Conservation (phyloP, 345 rosid genomes). For the Dovyalis caffra region DNA sequence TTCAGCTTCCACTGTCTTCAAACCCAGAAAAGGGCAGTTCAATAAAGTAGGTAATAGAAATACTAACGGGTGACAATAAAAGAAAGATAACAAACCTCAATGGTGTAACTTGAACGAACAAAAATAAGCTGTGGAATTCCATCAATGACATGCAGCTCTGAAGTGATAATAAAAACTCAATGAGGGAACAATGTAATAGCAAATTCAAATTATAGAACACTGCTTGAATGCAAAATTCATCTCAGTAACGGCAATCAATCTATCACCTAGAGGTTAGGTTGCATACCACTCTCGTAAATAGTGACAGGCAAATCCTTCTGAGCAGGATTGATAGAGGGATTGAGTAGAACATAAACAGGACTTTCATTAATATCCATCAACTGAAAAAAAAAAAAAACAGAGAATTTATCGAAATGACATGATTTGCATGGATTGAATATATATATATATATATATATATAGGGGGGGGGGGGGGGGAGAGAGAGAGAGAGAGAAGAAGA, state of each 20-base stretch:
- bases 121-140: constrained; percentile 94
- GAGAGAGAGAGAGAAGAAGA: too few species aligned
- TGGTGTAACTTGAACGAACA: constrained; percentile 83
- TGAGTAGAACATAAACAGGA: constrained; percentile 86
- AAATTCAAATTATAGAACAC: neutral
- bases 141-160: constrained; percentile 94
- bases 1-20: constrained; percentile 92
- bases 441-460: too few species aligned
- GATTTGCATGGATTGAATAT: too few species aligned
- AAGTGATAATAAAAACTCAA: neutral
- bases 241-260: neutral
- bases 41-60: constrained; percentile 1
- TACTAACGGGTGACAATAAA: constrained; percentile 3
- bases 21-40: constrained; percentile 6
- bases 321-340: constrained; percentile 78
- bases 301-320: constrained; percentile 95
- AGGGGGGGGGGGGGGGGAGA: too few species aligned
- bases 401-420: too few species aligned
- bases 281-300: constrained; percentile 83
- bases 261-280: neutral
- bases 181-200: neutral
- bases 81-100: constrained; percentile 55
- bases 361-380: constrained; percentile 97
- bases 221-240: neutral
- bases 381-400: constrained; percentile 36